These are phyloP conservation scores for Termitomyces sp. DNA, from an alignment of 768 basidiomycete genomes.

Conservation along the genomic window DNA sequence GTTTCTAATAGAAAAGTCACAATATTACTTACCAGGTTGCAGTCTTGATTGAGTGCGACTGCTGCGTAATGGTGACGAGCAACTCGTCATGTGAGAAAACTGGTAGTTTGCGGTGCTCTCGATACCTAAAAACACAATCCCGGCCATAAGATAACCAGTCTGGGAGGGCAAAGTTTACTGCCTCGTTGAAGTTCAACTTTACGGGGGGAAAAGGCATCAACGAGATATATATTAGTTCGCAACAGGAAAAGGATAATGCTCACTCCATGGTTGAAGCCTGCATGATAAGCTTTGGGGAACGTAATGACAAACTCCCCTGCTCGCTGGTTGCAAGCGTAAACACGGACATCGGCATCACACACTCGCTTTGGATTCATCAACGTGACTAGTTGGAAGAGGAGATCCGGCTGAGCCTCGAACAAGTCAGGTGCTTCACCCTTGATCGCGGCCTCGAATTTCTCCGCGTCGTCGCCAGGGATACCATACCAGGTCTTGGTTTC, in stretches of 20 bases:
- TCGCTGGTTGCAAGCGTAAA: constrained; percentile 93
- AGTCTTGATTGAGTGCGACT: constrained; percentile 88
- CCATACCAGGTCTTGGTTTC: constrained; percentile 99
- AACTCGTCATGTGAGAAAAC: constrained; percentile 99
- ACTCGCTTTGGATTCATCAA: constrained; percentile 93
- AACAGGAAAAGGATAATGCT: constrained; percentile 26
- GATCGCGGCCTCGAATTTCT: constrained; percentile 95
- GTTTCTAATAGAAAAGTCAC: background rate
- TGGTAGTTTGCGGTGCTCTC: constrained; percentile 86
- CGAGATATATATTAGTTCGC: constrained; percentile 11
- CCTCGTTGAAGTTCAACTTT: constrained; percentile 98
- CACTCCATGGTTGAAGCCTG: constrained; percentile 98
- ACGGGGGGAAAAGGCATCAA: constrained; percentile 11
- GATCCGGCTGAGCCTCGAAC: constrained; percentile 95
- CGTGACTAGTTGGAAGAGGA: constrained; percentile 96
- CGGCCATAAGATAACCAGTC: constrained; percentile 90
- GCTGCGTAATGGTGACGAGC: constrained; percentile 95
- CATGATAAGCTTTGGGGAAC: constrained; percentile 96
- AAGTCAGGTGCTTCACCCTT: constrained; percentile 94
- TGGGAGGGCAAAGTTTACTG: constrained; percentile 95
- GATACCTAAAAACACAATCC: constrained; percentile 87
- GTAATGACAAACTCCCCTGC: constrained; percentile 98
- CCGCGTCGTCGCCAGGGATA: constrained; percentile 92
- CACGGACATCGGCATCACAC: constrained; percentile 83
- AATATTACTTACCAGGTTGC: constrained; percentile 72